Base-by-base conservation (phyloP, 495 filamentous ascomycete genomes). In the Alectoria sarmentosa region DNA sequence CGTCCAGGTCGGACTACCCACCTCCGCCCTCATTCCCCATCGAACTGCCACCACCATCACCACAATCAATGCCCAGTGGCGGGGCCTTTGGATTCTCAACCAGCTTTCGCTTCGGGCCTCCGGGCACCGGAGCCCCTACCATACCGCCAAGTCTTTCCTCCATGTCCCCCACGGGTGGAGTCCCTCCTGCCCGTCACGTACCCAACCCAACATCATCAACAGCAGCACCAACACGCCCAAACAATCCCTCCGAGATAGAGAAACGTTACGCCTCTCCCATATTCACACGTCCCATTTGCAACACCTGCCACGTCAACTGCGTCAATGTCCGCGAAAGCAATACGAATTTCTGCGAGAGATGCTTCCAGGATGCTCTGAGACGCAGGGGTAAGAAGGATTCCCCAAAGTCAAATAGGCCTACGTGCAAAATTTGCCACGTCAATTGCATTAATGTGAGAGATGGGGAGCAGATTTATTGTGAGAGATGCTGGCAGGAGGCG, bases 31-130 rank as follows among this genome's bases (percentile, higher is more conserved):
- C 13, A 10, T 44, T 48, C 11, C 41, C 39, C 14, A 13, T 23
- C 28, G 34, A 30, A 34, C 39, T 61, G 30, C 59, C 59, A 13
- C 41, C 41, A 61, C 59, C 59, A 8, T 61, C 59, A 9, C 59
- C 59, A 36, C 28, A 39, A 46, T 36, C 28, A 34, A 30, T 2
- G 21, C 41, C 41, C 19, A 7, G 41, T 17, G 14, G 23, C 17
- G 26, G 48, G 4, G 13, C 23, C 11, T 52, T 15, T 52, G 26
- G 23, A 13, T 52, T 52, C 48, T 52, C 48, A 52, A 30, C 48
- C 48, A 30, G 23, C n/a, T 1, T 48, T 13, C 23, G 26, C 23
- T 52, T 52, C 48, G 48, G 13, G 13, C 23, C 11, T 30, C 48
- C 48, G 26, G 48, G 10, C 46, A 49, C 2, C 46, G 46, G 23